phyloP scores from a whole-genome alignment of 2,329 filamentous ascomycete genomes.

The Fusarium anguioides region DNA sequence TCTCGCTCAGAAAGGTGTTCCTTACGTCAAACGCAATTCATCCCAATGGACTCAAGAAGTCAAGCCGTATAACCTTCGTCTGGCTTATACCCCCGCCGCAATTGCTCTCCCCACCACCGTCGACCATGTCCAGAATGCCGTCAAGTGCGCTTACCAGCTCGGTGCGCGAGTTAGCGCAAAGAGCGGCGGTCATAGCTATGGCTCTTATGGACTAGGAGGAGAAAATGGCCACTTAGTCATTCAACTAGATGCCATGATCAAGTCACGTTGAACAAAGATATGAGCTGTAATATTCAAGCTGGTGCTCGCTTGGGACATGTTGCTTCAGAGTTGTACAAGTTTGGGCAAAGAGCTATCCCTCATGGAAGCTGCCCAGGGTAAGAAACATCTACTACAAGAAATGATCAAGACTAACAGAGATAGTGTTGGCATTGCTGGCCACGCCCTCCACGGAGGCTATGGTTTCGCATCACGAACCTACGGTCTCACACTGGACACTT shows the following conservation, averaged over 20 bases:
- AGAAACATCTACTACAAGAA: not conserved
- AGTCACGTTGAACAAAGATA: constrained; percentile 42
- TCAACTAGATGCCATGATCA: constrained; percentile 54
- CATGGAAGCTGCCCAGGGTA: constrained; percentile 66
- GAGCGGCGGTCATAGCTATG: constrained; percentile 66
- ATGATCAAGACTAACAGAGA: constrained; percentile 4
- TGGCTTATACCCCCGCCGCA: constrained; percentile 47
- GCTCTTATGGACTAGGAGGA: constrained; percentile 59
- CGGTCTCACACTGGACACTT: constrained; percentile 46
- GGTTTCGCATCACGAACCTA: constrained; percentile 46
- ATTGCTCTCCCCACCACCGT: constrained; percentile 49
- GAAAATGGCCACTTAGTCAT: constrained; percentile 56
- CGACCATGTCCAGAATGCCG: constrained; percentile 56
- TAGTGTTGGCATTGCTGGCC: constrained; percentile 47
- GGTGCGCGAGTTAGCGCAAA: constrained; percentile 61
- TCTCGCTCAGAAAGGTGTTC: constrained; percentile 39
- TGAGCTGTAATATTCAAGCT: constrained; percentile 48
- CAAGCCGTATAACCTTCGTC: constrained; percentile 50
- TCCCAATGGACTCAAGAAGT: constrained; percentile 49
- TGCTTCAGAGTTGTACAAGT: constrained; percentile 53
- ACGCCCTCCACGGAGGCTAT: constrained; percentile 47
- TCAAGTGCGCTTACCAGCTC: constrained; percentile 56
- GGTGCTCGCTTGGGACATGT: constrained; percentile 63
- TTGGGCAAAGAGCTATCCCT: constrained; percentile 55
- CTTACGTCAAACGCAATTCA: constrained; percentile 33